Percentiles rank a stretch among this genome's conserved stretches.
Evolutionary conservation across 1,284 basidiomycete genomes (phyloP).

Genomic region (Ceratobasidium sp.): DNA sequence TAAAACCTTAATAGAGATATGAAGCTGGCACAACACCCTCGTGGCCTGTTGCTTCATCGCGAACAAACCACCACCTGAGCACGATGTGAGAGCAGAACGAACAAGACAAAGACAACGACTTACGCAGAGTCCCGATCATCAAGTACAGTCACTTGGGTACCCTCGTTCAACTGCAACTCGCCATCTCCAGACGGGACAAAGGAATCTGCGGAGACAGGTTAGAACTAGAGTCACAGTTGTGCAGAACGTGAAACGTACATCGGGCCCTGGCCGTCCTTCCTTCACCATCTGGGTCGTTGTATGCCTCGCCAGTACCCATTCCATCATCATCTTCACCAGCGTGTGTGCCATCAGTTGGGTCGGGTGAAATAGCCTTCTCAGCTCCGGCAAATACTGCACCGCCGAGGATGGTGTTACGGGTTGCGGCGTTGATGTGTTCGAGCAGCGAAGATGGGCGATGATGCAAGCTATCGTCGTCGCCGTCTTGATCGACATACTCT

Average conservation of each 20-base stretch:
- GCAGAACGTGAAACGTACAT: slow-evolving; percentile 47
- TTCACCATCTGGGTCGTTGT: slow-evolving; percentile 66
- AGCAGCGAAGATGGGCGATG: slow-evolving; percentile 81
- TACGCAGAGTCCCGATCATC: slow-evolving; percentile 82
- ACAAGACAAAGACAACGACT: slow-evolving; percentile 52
- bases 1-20: slow-evolving; percentile 54
- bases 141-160: slow-evolving; percentile 75
- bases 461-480: slow-evolving; percentile 63
- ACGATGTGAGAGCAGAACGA: slow-evolving; percentile 43
- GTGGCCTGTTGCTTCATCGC: slow-evolving; percentile 74
- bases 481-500: slow-evolving; percentile 69
- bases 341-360: slow-evolving; percentile 35
- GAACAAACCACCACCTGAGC: slow-evolving; percentile 88
- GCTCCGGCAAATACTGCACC: slow-evolving; percentile 37
- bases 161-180: slow-evolving; percentile 71
- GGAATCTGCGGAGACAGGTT: slow-evolving; percentile 53
- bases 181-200: slow-evolving; percentile 80
- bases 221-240: not conserved
- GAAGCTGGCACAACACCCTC: slow-evolving; percentile 90
- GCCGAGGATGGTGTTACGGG: slow-evolving; percentile 76
- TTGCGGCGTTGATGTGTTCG: slow-evolving; percentile 88
- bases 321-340: slow-evolving; percentile 42
- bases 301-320: slow-evolving; percentile 64
- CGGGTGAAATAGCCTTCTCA: slow-evolving; percentile 27
- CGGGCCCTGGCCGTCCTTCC: slow-evolving; percentile 75